Percentiles rank a stretch among this genome's conserved stretches.
Evolutionary conservation across 495 filamentous ascomycete species (phyloP).

Genomic region (Aspergillus olivimuriae): DNA sequence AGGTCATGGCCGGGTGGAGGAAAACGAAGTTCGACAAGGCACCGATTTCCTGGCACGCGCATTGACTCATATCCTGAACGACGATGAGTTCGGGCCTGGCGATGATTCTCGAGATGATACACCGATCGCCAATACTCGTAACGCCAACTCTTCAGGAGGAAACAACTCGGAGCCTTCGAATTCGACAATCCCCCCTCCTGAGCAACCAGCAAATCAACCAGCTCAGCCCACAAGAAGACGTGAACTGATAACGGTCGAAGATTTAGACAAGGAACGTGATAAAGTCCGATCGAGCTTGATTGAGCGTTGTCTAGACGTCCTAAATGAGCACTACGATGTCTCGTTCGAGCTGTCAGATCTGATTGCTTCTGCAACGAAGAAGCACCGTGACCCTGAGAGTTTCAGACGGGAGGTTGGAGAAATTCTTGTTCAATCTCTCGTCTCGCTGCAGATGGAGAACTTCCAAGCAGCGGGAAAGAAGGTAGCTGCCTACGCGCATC

Average conservation of each 20-base stretch:
- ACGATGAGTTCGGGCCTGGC: constrained; percentile 23
- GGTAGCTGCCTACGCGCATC: constrained; percentile 87
- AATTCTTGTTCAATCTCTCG: constrained; percentile 77
- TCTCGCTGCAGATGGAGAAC: constrained; percentile 74
- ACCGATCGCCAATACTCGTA: constrained; percentile 12
- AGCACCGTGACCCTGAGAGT: constrained; percentile 54
- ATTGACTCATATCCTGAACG: constrained; percentile 29
- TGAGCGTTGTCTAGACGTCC: constrained; percentile 81
- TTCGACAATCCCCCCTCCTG: constrained; percentile 4
- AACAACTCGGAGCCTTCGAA: constrained; percentile 18
- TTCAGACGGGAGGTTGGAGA: constrained; percentile 71
- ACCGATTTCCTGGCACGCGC: constrained; percentile 29
- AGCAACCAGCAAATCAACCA: constrained; percentile 12
- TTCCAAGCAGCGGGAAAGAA: constrained; percentile 66
- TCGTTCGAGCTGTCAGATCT: constrained; percentile 90
- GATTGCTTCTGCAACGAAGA: constrained; percentile 69
- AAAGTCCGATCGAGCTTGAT: constrained; percentile 71
- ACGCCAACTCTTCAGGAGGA: constrained; percentile 5
- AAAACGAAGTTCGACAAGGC: constrained; percentile 25
- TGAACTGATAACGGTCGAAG: constrained; percentile 61
- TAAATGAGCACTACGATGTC: constrained; percentile 78
- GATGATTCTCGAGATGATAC: constrained; percentile 23
- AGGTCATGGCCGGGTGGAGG: constrained; percentile 15
- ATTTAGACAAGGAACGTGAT: constrained; percentile 72
- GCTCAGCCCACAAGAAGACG: constrained; percentile 22